Evolutionary conservation across 1,139 yeast species (phyloP), one percentile per base, ranked within the genome.

Genomic region (Diutina mesorugosa): DNA sequence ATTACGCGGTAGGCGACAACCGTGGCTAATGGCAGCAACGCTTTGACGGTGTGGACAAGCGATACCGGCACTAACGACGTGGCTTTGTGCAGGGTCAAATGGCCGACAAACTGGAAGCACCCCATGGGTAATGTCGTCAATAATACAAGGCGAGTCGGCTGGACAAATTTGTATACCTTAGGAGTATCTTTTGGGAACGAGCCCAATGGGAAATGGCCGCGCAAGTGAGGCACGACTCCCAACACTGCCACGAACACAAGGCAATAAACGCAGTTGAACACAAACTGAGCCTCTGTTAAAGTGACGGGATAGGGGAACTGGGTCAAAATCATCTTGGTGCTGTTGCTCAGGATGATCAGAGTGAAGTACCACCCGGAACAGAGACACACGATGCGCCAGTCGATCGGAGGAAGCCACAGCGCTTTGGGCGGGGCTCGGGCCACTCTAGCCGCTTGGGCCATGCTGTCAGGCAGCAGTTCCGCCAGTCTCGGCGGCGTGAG

Each of bases 71-170:
- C 87, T 60, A 86, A 70, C 2, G 90, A 80, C 1, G 97, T 90
- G 29, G 98, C 93, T 68, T 87, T 87, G 67, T 90, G 96, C 6
- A 95, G 83, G 12, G 95, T 82, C 59, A 90, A 81, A 69, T 91
- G 98, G 21, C 98, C 98, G 38, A 85, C 74, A 61, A 91, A 87
- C 72, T 91, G 98, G 70, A 91, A 91, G 58, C 84, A 73, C 3
- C 97, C 98, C 96, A 91, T 88, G 28, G 97, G 97, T 35, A 89
- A 79, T 0, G 95, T 88, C 45, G 93, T 83, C 57, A 74, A 67
- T 26, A 90, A 66, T 48, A 88, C 76, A 56, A 80, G 76, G 51
- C 64, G 60, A 3, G 83, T 76, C 9, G 95, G 88, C 12, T 73
- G 78, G 48, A 81, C 59, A 66, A 82, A 72, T 62, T 71, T 60